Evolutionary conservation across 2,329 filamentous ascomycete genomes (phyloP), one percentile per base, ranked within the genome.

Genomic region (Penicillium decumbens): DNA sequence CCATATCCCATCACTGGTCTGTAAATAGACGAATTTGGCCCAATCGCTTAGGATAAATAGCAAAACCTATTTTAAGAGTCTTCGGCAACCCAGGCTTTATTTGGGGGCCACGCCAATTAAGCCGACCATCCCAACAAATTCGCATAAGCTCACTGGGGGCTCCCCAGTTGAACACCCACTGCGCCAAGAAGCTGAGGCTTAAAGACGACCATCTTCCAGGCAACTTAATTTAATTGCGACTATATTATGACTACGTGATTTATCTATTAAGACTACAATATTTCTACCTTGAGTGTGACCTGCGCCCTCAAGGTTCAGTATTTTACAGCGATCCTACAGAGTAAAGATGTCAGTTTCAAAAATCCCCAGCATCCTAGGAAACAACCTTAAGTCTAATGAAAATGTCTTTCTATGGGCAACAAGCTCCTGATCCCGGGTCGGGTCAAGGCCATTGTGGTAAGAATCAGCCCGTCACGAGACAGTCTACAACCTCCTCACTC

Each of bases 381-480:
- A 35, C 4, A 20, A 9, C 3, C 15, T 10, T 20, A 10, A 35
- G 3, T 3, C 5, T 1, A 20, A 35, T 8, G 8, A 0, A 20
- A 9, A 35, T 35, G 32, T 10, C 32, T 35, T 35, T 20, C 32
- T 20, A 35, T 7, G 3, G 3, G n/a, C 7, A 20, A 3, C 6
- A 15, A 20, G 15, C 7, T 20, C 32, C 5, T 12, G 45, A 43
- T 18, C 30, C 41, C n/a, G 44, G 35, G 25, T 29, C 35, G 12
- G 33, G 33, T 13, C 24, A 40, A 30, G 27, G n/a, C 8, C 44
- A 47, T 35, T 47, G 41, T 35, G 27, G 44, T 47, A 35, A 20
- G 10, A n/a, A 15, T 28, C 35, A 10, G 7, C 18, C 32, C 30
- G 18, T 9, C 32, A 20, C 7, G 7, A 27, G 2, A 8, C 13